phyloP scores from a whole-genome alignment of 1,139 yeast genomes.

The Hanseniaspora sp. region DNA sequence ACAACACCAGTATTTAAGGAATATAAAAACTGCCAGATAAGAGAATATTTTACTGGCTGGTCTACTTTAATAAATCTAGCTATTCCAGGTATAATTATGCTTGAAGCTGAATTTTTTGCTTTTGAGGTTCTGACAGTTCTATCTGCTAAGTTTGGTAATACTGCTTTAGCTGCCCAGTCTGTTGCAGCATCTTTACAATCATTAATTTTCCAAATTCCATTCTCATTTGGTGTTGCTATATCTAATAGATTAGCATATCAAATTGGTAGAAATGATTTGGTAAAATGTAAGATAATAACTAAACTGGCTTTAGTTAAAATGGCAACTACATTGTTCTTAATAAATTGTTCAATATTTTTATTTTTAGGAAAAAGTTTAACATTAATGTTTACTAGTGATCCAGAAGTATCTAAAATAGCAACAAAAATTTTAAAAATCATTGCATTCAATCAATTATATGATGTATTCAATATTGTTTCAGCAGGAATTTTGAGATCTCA shows the following conservation, averaged over 20 bases:
- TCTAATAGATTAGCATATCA: constrained; percentile 35
- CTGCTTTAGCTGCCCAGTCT: constrained; percentile 36
- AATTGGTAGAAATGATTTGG: constrained; percentile 30
- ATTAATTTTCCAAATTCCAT: constrained; percentile 35
- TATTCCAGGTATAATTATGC: constrained; percentile 36
- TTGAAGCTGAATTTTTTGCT: constrained; percentile 36
- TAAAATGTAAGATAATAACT: constrained; percentile 29
- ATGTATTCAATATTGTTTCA: constrained; percentile 58
- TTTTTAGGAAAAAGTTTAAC: constrained; percentile 25
- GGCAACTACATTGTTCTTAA: constrained; percentile 25
- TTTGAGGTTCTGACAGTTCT: constrained; percentile 35
- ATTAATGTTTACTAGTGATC: constrained; percentile 26
- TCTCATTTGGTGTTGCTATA: constrained; percentile 34
- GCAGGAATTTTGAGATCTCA: constrained; percentile 67
- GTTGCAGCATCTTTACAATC: constrained; percentile 35
- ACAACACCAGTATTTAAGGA: constrained; percentile 34
- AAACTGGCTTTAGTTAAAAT: constrained; percentile 26
- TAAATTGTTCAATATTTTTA: constrained; percentile 29
- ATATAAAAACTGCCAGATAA: constrained; percentile 24
- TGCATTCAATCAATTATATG: constrained; percentile 54
- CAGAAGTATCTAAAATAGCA: constrained; percentile 41
- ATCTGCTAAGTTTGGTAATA: constrained; percentile 35
- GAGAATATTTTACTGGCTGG: constrained; percentile 30
- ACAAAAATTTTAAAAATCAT: constrained; percentile 50
- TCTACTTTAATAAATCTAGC: constrained; percentile 32